A percentile compares a stretch with the other conserved stretches of the same genome.
Conservation (phyloP, 2,329 filamentous ascomycete species). For the Claviceps sp. region DNA sequence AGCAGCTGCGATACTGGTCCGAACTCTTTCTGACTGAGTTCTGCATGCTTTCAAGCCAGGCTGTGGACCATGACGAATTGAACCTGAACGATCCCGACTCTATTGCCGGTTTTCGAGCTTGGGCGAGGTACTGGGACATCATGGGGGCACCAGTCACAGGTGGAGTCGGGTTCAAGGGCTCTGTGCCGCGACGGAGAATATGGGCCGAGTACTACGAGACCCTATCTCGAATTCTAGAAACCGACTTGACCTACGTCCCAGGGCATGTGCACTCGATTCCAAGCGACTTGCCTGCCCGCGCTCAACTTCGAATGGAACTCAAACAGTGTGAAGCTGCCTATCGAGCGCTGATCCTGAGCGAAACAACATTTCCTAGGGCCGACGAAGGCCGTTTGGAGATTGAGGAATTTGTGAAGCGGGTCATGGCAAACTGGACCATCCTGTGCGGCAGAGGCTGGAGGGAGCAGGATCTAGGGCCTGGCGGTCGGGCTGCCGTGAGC, state of each 20-base stretch:
- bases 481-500: conserved; percentile 62
- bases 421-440: conserved; percentile 74
- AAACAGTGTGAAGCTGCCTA: conserved; percentile 69
- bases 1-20: conserved; percentile 63
- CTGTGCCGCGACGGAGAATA: conserved; percentile 51
- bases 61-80: conserved; percentile 36
- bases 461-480: conserved; percentile 67
- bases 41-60: conserved; percentile 54
- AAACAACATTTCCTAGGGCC: conserved; percentile 74
- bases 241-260: conserved; percentile 46
- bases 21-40: conserved; percentile 65
- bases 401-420: conserved; percentile 66
- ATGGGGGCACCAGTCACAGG: conserved; percentile 33
- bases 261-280: conserved; percentile 28
- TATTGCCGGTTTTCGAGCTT: conserved; percentile 48
- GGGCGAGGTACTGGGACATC: conserved; percentile 56
- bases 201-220: conserved; percentile 80
- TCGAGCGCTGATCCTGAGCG: conserved; percentile 62
- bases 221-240: conserved; percentile 61
- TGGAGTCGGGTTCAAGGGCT: conserved; percentile 44
- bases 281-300: conserved; percentile 40
- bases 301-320: conserved; percentile 61
- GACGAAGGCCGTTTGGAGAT: conserved; percentile 66
- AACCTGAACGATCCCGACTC: conserved; percentile 38
- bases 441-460: conserved; percentile 70